phyloP scores from a whole-genome alignment of 140 eudicot genomes.

The Stevia rebaudiana region DNA sequence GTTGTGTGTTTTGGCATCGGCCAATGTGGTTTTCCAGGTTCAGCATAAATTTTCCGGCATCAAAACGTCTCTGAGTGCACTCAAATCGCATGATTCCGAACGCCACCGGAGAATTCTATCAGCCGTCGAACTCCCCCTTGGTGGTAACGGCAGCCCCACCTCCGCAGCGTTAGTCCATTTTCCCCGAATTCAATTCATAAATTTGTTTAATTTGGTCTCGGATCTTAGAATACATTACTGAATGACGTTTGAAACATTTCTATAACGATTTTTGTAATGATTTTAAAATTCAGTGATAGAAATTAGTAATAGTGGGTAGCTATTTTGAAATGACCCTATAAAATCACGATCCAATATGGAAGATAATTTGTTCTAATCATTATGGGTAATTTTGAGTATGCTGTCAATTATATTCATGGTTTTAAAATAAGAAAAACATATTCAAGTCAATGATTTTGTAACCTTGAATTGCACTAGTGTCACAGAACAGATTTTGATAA shows the following conservation, averaged over 20 bases:
- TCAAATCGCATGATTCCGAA: constrained; percentile 46
- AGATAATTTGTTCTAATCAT: not conserved
- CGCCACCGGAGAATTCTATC: constrained; percentile 71
- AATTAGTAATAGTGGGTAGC: no score
- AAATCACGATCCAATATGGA: not conserved
- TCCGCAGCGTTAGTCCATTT: constrained; percentile 55
- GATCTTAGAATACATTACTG: no score
- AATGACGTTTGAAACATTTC: no score
- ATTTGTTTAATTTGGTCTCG: not conserved
- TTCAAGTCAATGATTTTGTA: not conserved
- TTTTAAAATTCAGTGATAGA: no score
- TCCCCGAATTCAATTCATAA: not conserved
- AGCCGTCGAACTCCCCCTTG: constrained; percentile 56
- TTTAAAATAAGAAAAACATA: not conserved
- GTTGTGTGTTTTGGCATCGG: constrained; percentile 21
- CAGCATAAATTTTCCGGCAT: constrained; percentile 41
- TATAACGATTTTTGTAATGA: no score
- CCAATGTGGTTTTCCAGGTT: constrained; percentile 62
- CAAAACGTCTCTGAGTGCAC: constrained; percentile 32
- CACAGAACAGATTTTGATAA: no score
- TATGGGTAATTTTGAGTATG: not conserved
- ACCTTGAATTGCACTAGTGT: not conserved
- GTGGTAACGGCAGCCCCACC: constrained; percentile 80
- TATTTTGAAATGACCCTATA: not conserved
- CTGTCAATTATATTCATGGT: not conserved